A percentile compares a stretch with the other conserved stretches of the same genome.
phyloP scores from a whole-genome alignment of 2,329 filamentous ascomycete species.

The Microdochium trichocladiopsis region DNA sequence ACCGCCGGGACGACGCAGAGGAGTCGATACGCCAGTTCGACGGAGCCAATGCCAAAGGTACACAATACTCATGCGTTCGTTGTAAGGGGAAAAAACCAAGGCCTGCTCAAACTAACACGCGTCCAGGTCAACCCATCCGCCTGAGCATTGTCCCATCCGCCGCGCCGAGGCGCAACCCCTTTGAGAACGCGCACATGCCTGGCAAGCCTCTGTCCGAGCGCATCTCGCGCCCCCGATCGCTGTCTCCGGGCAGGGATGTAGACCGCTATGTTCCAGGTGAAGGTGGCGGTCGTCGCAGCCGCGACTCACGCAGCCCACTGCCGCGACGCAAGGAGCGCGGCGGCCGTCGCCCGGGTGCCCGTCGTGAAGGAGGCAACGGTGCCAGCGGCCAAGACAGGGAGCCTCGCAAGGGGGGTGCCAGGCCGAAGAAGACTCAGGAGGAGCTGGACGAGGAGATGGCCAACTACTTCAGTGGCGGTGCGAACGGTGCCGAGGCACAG shows the following conservation, averaged over 20 bases:
- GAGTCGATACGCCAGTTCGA: slow-evolving; percentile 75
- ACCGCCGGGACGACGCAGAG: slow-evolving; percentile 61
- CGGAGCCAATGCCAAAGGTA: slow-evolving; percentile 81
- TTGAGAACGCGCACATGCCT: slow-evolving; percentile 47
- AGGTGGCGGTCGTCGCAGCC: slow-evolving; percentile 26
- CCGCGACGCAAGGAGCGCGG: slow-evolving; percentile 39
- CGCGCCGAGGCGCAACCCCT: slow-evolving; percentile 44
- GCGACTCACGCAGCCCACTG: slow-evolving; percentile 49
- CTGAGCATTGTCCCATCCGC: slow-evolving; percentile 57
- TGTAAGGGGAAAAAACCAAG: too few species aligned
- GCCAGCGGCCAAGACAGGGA: slow-evolving; percentile 14
- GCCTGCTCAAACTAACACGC: too few species aligned
- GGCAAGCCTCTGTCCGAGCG: slow-evolving; percentile 53
- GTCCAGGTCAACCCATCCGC: slow-evolving; percentile 68
- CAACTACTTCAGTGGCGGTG: slow-evolving; percentile 66
- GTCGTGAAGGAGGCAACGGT: slow-evolving; percentile 34
- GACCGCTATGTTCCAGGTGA: slow-evolving; percentile 72
- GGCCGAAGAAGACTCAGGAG: slow-evolving; percentile 79
- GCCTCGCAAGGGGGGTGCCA: slow-evolving; percentile 36
- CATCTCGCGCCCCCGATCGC: slow-evolving; percentile 61
- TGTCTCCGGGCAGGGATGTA: slow-evolving; percentile 54
- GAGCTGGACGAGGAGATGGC: slow-evolving; percentile 96
- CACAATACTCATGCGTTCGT: too few species aligned
- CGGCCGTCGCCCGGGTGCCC: slow-evolving; percentile 35
- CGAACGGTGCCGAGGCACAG: not conserved